Evolutionary conservation across 352 stramenopile species (phyloP).

Genomic region (Phytophthora litchii): DNA sequence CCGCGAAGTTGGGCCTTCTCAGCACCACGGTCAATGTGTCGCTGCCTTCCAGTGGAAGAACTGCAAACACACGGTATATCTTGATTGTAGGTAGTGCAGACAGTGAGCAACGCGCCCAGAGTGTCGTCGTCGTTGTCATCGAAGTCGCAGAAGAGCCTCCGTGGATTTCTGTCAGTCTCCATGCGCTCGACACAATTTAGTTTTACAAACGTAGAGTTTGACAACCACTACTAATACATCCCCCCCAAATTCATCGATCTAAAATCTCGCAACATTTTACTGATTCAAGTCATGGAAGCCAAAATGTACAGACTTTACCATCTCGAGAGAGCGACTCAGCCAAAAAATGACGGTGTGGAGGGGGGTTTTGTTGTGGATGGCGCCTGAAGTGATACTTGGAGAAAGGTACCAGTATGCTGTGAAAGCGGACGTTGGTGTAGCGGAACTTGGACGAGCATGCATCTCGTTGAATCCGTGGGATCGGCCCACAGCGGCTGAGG

Average conservation of each 20-base stretch:
- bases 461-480: slow-evolving; percentile 31
- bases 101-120: too few relatives aligned
- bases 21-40: too few relatives aligned
- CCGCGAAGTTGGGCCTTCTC: too few relatives aligned
- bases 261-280: slow-evolving; percentile 40
- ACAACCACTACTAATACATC: too few relatives aligned
- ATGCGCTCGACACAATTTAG: too few relatives aligned
- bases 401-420: slow-evolving; percentile 38
- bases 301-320: slow-evolving; percentile 42
- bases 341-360: slow-evolving; percentile 40
- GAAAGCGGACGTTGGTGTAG: slow-evolving; percentile 33
- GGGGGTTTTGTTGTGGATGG: slow-evolving; percentile 58
- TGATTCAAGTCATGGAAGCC: slow-evolving; percentile 42
- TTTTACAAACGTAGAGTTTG: too few relatives aligned
- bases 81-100: too few relatives aligned
- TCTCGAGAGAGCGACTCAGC: slow-evolving; percentile 26
- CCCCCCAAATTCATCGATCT: slow-evolving; percentile 45
- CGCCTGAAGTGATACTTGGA: slow-evolving; percentile 58
- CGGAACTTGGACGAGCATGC: slow-evolving; percentile 36
- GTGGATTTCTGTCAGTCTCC: too few relatives aligned
- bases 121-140: too few relatives aligned
- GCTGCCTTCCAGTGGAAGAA: too few relatives aligned
- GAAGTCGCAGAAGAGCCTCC: too few relatives aligned
- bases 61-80: too few relatives aligned
- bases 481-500: slow-evolving; percentile 41